These are phyloP conservation scores for Eimeria mitis DNA, from an alignment of 169 alveolate species.

Conservation along the genomic window DNA sequence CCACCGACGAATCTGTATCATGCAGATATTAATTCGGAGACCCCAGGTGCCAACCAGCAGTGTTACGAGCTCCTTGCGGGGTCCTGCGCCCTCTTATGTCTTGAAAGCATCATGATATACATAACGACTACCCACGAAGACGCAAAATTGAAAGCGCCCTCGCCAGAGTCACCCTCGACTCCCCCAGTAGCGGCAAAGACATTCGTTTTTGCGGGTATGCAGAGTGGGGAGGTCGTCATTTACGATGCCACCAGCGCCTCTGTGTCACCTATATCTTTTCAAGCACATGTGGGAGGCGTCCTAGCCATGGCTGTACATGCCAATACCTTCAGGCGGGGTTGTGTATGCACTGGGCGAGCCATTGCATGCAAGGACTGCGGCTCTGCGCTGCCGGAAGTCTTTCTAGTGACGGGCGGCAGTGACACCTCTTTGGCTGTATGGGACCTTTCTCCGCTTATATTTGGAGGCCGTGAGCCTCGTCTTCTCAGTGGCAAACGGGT, in stretches of 20 bases:
- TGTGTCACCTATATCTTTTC: slow-evolving; percentile 69
- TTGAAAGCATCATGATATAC: slow-evolving; percentile 45
- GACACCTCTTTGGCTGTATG: slow-evolving; percentile 80
- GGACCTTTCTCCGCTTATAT: slow-evolving; percentile 76
- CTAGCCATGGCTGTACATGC: slow-evolving; percentile 77
- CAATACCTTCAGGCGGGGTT: slow-evolving; percentile 6
- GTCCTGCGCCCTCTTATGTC: slow-evolving; percentile 68
- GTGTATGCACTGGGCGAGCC: slow-evolving; percentile 25
- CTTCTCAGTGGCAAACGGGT: slow-evolving; percentile 58
- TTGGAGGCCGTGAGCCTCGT: slow-evolving; percentile 66
- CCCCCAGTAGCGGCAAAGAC: slow-evolving; percentile 62
- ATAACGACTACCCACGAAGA: background rate
- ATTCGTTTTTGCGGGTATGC: slow-evolving; percentile 69
- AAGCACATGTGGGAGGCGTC: slow-evolving; percentile 81
- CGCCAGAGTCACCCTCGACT: background rate
- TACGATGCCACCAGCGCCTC: slow-evolving; percentile 74
- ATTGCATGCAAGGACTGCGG: slow-evolving; percentile 70
- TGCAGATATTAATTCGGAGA: slow-evolving; percentile 25
- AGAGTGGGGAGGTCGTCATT: slow-evolving; percentile 66
- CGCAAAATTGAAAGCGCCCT: background rate
- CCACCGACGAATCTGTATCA: slow-evolving; percentile 18
- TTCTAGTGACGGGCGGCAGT: slow-evolving; percentile 80
- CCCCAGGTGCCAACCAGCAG: slow-evolving; percentile 58
- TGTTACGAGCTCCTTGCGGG: slow-evolving; percentile 74
- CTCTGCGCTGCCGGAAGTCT: slow-evolving; percentile 47